A percentile compares a stretch with the other conserved stretches of the same genome.
Conservation (phyloP, 192 early-diverging fungal genomes). For the Chytriomyces sp. region DNA sequence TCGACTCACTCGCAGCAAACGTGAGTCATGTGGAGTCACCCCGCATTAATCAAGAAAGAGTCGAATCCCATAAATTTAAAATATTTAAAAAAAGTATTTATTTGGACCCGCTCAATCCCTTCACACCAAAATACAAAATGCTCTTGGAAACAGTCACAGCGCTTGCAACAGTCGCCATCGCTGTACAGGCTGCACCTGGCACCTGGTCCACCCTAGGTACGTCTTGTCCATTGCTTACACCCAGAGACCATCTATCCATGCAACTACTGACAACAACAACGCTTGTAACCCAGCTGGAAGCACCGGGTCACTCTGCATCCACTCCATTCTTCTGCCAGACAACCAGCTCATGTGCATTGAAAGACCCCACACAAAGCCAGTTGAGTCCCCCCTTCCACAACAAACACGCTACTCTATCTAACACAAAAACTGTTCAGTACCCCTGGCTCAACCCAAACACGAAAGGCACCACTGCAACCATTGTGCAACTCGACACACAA, state of each 20-base stretch:
- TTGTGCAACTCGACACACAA: constrained; percentile 10
- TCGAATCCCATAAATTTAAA: neutral
- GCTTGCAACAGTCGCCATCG: neutral
- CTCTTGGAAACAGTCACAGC: neutral
- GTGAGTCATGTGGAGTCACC: neutral
- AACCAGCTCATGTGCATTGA: constrained; percentile 35
- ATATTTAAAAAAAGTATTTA: neutral
- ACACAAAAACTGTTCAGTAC: neutral
- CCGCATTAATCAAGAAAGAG: neutral
- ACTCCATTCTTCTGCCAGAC: constrained; percentile 31
- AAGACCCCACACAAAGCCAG: constrained; percentile 36
- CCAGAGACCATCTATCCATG: too few species aligned
- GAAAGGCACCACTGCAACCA: neutral
- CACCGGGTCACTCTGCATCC: constrained; percentile 34
- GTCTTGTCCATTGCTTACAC: neutral
- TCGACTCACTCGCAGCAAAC: neutral
- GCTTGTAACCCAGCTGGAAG: constrained; percentile 10
- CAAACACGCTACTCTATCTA: neutral
- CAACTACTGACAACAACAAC: neutral
- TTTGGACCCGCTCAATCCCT: neutral
- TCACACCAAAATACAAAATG: neutral
- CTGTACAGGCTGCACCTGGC: neutral
- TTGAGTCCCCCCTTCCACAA: neutral
- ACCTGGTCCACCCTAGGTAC: constrained; percentile 13
- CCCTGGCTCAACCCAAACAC: neutral